Percentiles rank a stretch among this genome's conserved stretches.
Conservation (phyloP, 2,329 filamentous ascomycete species). For the Fusarium nurragi region DNA sequence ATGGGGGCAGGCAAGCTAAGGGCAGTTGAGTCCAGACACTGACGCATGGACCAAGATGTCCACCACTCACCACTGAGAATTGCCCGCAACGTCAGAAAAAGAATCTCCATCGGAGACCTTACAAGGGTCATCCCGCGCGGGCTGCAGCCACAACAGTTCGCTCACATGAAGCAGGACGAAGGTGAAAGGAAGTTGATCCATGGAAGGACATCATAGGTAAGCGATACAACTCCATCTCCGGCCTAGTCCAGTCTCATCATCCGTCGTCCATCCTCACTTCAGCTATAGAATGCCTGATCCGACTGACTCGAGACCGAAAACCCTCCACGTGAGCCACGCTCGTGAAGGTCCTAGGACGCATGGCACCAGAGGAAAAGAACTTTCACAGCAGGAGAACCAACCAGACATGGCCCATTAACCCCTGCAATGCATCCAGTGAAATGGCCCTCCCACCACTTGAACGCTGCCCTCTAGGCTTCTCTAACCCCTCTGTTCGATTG, state of each 20-base stretch:
- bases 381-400: conserved; percentile 10
- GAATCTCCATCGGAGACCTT: conserved; percentile 11
- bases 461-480: neutral
- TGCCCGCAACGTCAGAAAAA: neutral
- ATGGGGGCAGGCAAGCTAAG: neutral
- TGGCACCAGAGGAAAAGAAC: neutral
- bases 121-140: conserved; percentile 22
- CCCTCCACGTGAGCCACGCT: conserved; percentile 20
- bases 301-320: neutral
- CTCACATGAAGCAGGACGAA: neutral
- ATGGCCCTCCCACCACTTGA: conserved; percentile 6
- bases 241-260: neutral
- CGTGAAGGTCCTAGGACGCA: conserved; percentile 3
- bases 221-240: neutral
- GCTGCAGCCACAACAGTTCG: neutral
- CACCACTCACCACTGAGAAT: conserved; percentile 24
- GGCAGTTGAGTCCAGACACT: conserved; percentile 9
- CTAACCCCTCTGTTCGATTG: conserved; percentile 5
- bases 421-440: conserved; percentile 9
- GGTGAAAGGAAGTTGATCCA: neutral
- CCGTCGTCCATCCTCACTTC: neutral
- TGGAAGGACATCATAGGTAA: neutral
- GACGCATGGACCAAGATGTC: conserved; percentile 15
- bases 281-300: no score
- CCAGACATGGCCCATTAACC: conserved; percentile 11